Evolutionary conservation across 2,329 filamentous ascomycete species (phyloP), one percentile per base, ranked within the genome.

Genomic region (Teratosphaeria viscida): DNA sequence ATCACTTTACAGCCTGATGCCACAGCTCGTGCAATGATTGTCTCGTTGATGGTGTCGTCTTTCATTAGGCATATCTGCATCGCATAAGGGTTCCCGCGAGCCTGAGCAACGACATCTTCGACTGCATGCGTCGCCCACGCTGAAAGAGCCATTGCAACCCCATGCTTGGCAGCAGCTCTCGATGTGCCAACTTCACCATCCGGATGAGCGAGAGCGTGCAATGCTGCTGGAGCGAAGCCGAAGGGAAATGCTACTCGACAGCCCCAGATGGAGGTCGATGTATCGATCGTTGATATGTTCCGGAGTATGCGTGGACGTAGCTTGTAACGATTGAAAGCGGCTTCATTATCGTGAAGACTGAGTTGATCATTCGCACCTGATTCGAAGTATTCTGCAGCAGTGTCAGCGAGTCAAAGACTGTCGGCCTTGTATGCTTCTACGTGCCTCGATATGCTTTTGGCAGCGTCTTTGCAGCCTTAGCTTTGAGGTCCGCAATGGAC

Each of bases 1-100:
- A 85, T 74, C 2, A 77, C 82, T 60, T 78, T 78, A 3, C 80
- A 75, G 0, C 81, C 80, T 1, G 75, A 70, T 49, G 71, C 70
- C 16, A 77, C 75, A 1, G 81, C 80, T 19, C 76, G 68, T 14
- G 66, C 67, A 1, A 86, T 69, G 5, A 85, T 71, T 1, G 73
- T 72, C 23, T 60, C 37, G 19, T 49, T 49, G 16, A 49, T 49
- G 2, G 27, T 26, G 29, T 49, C 29, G 14, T 37, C 60, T 77
- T 77, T 23, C 43, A 49, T 49, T 0, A 49, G 43, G 10, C 43
- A 49, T 6, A 49, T 49, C n/a, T 49, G 43, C 43, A 49, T 49
- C 16, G 43, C 43, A 23, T 49, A 49, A 49, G 43, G 43, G 7
- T 49, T 49, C 2, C 19, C 43, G 23, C n/a, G 43, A 49, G 43